Conservation (phyloP, 768 basidiomycete genomes). For the Mycena capillaripes region DNA sequence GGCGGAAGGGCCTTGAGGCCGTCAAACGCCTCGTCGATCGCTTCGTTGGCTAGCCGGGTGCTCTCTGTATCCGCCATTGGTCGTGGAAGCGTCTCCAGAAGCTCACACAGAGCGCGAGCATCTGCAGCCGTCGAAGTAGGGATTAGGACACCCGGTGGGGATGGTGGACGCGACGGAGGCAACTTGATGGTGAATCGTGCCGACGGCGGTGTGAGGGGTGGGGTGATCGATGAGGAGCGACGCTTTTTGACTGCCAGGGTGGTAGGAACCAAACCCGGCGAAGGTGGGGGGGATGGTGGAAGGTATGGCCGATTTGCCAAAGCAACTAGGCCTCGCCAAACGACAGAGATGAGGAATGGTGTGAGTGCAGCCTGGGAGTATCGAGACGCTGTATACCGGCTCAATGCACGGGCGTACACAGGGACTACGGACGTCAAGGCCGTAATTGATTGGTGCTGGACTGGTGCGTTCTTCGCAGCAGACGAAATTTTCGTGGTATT, state of each 20-base stretch:
- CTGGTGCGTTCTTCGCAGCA: conserved; percentile 47
- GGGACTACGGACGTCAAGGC: conserved; percentile 73
- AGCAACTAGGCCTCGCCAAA: conserved; percentile 83
- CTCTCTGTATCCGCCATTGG: conserved; percentile 64
- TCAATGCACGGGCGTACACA: conserved; percentile 69
- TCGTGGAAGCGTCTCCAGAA: conserved; percentile 72
- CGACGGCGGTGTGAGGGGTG: conserved; percentile 69
- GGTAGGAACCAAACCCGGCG: conserved; percentile 50
- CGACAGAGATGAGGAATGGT: conserved; percentile 77
- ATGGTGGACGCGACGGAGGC: conserved; percentile 77
- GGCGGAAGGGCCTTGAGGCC: conserved; percentile 70
- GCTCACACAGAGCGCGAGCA: conserved; percentile 71
- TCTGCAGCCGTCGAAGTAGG: conserved; percentile 68
- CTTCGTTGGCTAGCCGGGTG: conserved; percentile 77
- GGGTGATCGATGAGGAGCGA: conserved; percentile 58
- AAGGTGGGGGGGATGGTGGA: conserved; percentile 54
- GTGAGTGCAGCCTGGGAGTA: conserved; percentile 74
- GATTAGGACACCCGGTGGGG: conserved; percentile 58
- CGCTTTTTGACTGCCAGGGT: conserved; percentile 57
- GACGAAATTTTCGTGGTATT: conserved; percentile 45
- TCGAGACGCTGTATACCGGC: conserved; percentile 66
- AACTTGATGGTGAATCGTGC: conserved; percentile 77
- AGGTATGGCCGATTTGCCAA: conserved; percentile 71
- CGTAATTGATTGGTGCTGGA: conserved; percentile 72
- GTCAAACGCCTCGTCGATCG: conserved; percentile 83